Conservation (phyloP, 768 basidiomycete species). For the Trametopsis cervina region DNA sequence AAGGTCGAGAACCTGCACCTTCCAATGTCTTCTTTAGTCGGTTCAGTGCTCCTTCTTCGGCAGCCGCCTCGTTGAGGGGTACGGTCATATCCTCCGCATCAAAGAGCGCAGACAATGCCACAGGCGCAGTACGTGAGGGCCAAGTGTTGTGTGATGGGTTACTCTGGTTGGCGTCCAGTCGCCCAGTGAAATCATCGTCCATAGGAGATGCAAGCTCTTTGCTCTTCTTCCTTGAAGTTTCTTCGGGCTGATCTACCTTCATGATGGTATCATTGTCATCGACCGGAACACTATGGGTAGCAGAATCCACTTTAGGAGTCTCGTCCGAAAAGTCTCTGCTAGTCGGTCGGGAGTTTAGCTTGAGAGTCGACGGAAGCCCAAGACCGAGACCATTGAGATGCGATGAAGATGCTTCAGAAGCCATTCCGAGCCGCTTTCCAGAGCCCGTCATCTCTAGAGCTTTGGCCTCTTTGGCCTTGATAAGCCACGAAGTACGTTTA, state of each 20-base stretch:
- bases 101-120: not conserved
- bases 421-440: not conserved
- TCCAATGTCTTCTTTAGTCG: constrained; percentile 68
- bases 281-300: not conserved
- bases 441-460: constrained; percentile 23
- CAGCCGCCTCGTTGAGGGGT: constrained; percentile 4
- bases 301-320: not conserved
- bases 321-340: not conserved
- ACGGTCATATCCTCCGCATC: constrained; percentile 9
- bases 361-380: not conserved
- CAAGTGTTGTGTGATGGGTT: not conserved
- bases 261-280: not conserved
- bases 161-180: not conserved
- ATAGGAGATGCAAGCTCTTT: constrained; percentile 8
- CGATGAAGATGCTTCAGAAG: not conserved
- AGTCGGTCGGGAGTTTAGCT: not conserved
- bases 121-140: not conserved
- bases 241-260: not conserved
- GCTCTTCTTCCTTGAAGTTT: not conserved
- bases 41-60: constrained; percentile 50
- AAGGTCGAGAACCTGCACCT: constrained; percentile 50
- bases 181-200: not conserved
- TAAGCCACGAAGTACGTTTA: constrained; percentile 77
- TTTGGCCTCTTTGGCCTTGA: constrained; percentile 68
- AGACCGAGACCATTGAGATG: not conserved